Evolutionary conservation across 2,329 filamentous ascomycete genomes (phyloP), one percentile per base, ranked within the genome.

Genomic region (Coniella vitis): DNA sequence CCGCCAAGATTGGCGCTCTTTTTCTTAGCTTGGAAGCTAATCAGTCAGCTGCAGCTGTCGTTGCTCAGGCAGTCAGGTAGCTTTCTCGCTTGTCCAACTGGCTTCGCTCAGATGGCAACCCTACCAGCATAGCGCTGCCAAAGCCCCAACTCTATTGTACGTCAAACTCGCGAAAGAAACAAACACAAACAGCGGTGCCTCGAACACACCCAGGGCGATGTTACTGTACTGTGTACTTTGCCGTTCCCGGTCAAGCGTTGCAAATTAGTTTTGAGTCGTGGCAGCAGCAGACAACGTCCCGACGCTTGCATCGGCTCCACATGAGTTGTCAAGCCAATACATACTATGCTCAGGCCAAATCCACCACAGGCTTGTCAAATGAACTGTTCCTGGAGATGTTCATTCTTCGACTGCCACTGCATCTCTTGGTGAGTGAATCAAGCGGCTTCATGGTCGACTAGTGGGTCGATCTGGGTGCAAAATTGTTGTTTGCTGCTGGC

Each of bases 241-340:
- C 10, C 38, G 14, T 29, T 14, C 38, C 38, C 21, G 21, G 20
- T 10, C 20, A 19, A 19, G 37, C 19, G 14, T 13, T 39, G 20
- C 14, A 9, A 16, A 16, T 21, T 22, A 14, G 25, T 14, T 40
- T 8, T 40, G 38, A 40, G 38, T 40, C 38, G 38, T 40, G 38
- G 21, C 38, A 40, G 38, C 38, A 20, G n/a, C 20, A 20, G 16
- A 31, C 22, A 10, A 25, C 38, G n/a, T 32, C 40, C 20, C 29
- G 29, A 21, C 38, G 38, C 38, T 41, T 41, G 38, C 38, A n/a
- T 41, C 38, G n/a, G 38, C 38, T 41, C 25, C 25, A 29, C 25
- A 29, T 29, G 25, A 29, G 25, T 29, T 29, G 25, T 29, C 25
- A 29, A 29, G 25, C 25, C 25, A 29, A 10, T 42, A 29, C 25